Conservation (phyloP, 2,329 filamentous ascomycete genomes). For the Colletotrichum graminicola region DNA sequence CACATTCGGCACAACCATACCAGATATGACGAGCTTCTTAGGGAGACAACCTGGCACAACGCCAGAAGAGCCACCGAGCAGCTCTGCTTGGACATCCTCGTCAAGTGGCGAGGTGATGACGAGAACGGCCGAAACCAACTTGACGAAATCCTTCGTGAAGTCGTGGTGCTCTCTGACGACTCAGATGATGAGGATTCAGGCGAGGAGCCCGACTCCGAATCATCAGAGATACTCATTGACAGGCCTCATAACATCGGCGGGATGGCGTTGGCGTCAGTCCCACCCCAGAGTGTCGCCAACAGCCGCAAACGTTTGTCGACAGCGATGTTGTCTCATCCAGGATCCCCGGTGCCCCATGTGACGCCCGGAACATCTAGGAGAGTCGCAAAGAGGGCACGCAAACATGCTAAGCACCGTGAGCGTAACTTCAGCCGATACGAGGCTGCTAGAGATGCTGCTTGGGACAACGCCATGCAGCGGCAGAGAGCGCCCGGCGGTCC, state of each 20-base stretch:
- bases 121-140: slow-evolving; percentile 76
- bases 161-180: slow-evolving; percentile 74
- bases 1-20: slow-evolving; percentile 77
- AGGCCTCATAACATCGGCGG: slow-evolving; percentile 18
- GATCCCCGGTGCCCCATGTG: slow-evolving; percentile 22
- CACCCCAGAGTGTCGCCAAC: slow-evolving; percentile 12
- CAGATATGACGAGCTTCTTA: slow-evolving; percentile 72
- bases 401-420: slow-evolving; percentile 26
- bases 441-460: slow-evolving; percentile 37
- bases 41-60: slow-evolving; percentile 69
- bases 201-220: slow-evolving; percentile 51
- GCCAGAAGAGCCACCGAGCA: slow-evolving; percentile 72
- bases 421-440: slow-evolving; percentile 42
- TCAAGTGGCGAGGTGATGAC: slow-evolving; percentile 80
- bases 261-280: slow-evolving; percentile 25
- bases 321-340: slow-evolving; percentile 24
- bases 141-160: slow-evolving; percentile 75
- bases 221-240: slow-evolving; percentile 46
- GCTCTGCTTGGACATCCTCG: slow-evolving; percentile 72
- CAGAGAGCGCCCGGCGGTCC: slow-evolving; percentile 19
- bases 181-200: slow-evolving; percentile 55
- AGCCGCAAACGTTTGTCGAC: slow-evolving; percentile 28
- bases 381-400: slow-evolving; percentile 31
- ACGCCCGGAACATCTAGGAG: slow-evolving; percentile 27
- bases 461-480: slow-evolving; percentile 31